Conservation (phyloP, 176 grass and related monocot species). For the Cenchrus fungigraminus region DNA sequence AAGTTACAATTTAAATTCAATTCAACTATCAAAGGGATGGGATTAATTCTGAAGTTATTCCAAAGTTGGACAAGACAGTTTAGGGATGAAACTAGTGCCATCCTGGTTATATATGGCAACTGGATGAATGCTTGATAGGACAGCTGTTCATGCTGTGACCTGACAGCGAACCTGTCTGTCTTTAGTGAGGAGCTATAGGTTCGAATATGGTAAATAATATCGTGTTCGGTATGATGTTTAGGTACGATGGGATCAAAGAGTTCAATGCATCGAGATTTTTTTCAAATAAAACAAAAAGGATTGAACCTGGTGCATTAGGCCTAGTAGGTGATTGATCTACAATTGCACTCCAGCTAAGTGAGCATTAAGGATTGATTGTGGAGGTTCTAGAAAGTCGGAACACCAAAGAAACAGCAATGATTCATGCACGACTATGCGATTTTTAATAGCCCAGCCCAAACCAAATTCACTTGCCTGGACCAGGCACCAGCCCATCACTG, state of each 20-base stretch:
- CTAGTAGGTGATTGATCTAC: background rate
- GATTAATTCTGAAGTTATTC: background rate
- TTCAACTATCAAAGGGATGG: background rate
- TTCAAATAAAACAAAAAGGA: background rate
- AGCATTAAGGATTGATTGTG: background rate
- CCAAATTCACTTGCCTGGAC: background rate
- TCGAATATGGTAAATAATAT: background rate
- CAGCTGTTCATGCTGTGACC: background rate
- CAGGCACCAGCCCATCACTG: conserved; percentile 22
- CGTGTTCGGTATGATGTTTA: background rate
- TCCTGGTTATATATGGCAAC: background rate
- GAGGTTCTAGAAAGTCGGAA: background rate
- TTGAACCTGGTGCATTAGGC: background rate
- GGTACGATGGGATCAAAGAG: background rate
- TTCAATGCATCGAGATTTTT: background rate
- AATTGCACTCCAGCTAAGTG: background rate
- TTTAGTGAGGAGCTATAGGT: background rate
- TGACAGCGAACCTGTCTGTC: background rate
- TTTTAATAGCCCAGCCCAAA: conserved; percentile 2
- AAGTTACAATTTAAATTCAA: background rate
- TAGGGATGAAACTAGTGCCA: background rate
- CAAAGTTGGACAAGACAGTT: background rate
- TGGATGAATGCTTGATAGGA: background rate
- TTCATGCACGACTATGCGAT: background rate
- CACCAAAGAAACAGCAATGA: background rate